A percentile compares a stretch with the other conserved stretches of the same genome.
phyloP scores from a whole-genome alignment of 768 basidiomycete genomes.

The Calocera viscosa region DNA sequence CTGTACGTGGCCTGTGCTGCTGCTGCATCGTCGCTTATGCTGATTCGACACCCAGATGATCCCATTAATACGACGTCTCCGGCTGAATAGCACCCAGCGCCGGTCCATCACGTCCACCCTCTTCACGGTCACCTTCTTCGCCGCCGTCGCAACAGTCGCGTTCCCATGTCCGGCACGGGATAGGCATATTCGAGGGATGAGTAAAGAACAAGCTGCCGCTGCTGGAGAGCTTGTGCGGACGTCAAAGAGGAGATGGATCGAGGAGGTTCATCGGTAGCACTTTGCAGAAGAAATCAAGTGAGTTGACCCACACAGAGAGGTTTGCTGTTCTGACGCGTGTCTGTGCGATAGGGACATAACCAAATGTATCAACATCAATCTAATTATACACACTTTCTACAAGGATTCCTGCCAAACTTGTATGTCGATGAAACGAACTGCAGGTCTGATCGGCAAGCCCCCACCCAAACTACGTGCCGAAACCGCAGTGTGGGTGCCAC shows the following conservation, averaged over 20 bases:
- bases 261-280: not conserved
- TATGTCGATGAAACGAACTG: too few relatives aligned
- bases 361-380: too few relatives aligned
- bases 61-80: not conserved
- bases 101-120: not conserved
- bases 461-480: too few relatives aligned
- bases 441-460: too few relatives aligned
- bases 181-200: not conserved
- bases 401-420: too few relatives aligned
- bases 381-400: too few relatives aligned
- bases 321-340: too few relatives aligned
- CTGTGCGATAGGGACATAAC: too few relatives aligned
- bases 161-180: not conserved
- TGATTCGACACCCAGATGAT: not conserved
- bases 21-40: not conserved
- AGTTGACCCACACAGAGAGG: not conserved
- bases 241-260: constrained; percentile 7
- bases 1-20: not conserved
- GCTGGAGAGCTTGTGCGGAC: not conserved
- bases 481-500: too few relatives aligned
- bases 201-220: not conserved
- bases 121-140: not conserved
- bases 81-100: not conserved
- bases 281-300: not conserved
- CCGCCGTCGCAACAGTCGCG: not conserved